These are phyloP conservation scores for Talaromyces pinophilus DNA, from an alignment of 2,329 filamentous ascomycete genomes.

Conservation along the genomic window DNA sequence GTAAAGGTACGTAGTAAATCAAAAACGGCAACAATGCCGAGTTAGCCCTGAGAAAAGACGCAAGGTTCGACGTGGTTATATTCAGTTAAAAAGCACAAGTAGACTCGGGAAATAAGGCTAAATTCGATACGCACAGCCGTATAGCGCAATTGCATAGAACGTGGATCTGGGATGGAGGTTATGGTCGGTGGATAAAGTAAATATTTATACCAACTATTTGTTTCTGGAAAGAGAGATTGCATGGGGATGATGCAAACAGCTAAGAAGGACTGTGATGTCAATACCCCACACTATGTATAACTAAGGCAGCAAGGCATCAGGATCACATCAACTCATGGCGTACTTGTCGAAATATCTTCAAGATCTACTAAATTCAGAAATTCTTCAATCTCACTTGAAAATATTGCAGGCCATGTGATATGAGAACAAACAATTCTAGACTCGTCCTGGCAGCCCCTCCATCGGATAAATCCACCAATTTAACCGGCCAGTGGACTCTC, in stretches of 20 bases:
- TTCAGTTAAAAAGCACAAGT: background rate
- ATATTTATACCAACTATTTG: background rate
- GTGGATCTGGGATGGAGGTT: background rate
- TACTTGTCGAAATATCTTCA: no score
- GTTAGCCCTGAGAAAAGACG: background rate
- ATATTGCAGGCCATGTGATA: constrained; percentile 2
- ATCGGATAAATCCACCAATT: constrained; percentile 13
- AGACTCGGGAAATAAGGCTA: constrained; percentile 13
- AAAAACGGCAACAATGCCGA: constrained; percentile 4
- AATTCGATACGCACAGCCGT: background rate
- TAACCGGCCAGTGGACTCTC: constrained; percentile 8
- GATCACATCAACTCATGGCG: no score
- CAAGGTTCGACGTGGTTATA: background rate
- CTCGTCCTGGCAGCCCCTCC: background rate
- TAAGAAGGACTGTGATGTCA: background rate
- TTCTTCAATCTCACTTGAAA: background rate
- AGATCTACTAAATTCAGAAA: no score
- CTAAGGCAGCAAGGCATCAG: background rate
- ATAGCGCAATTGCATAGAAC: background rate
- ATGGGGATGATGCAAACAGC: constrained; percentile 1
- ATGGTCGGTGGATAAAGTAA: background rate
- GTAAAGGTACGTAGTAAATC: background rate
- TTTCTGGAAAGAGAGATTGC: background rate
- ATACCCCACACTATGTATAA: background rate
- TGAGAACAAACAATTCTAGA: background rate